Base-by-base conservation (phyloP, 2,329 filamentous ascomycete genomes). In the Fusarium decemcellulare region DNA sequence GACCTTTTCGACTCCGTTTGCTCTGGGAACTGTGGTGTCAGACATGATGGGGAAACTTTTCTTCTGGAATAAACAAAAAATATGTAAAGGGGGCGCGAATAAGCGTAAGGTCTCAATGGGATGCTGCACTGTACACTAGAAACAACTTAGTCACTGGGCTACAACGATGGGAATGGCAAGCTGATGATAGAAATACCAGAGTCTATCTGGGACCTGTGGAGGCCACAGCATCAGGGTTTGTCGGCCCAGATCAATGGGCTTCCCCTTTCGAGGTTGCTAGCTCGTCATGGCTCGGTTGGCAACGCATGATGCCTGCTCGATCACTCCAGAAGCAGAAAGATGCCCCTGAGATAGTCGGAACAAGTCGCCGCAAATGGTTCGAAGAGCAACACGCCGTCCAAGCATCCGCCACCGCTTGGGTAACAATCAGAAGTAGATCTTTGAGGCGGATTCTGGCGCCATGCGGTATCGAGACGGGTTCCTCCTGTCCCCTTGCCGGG, bases 331-430 rank as follows among this genome's bases (percentile, higher is more conserved):
- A 15, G 8, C 15, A 6, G 32, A 34, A 34, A 34, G 32, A 11
- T n/a, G 30, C 47, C 47, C 47, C 47, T 51, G 32, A 37, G 47
- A 36, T 51, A 37, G 47, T 51, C 16, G 32, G 30, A 39, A 14
- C n/a, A 8, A 51, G 36, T 51, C 47, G 32, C 34, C 32, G 16
- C 47, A 51, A 36, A 18, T 51, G 9, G 34, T 51, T 51, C 32
- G 16, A 51, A 51, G 11, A 15, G 27, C 16, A 39, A 16, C 16
- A 15, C 47, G n/a, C 47, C 47, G 47, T 18, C 34, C 23, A 14
- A 51, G 18, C 34, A 16, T 51, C 47, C 32, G 32, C 32, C 16
- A 51, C 32, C 47, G 32, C 37, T 18, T 51, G 36, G 32, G 47
- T 39, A 37, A 39, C 47, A 37, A 16, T 51, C 37, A 27, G 3